Evolutionary conservation across 2,329 filamentous ascomycete genomes (phyloP), one percentile per base, ranked within the genome.

Genomic region (Mycosphaerelloides madeirae): DNA sequence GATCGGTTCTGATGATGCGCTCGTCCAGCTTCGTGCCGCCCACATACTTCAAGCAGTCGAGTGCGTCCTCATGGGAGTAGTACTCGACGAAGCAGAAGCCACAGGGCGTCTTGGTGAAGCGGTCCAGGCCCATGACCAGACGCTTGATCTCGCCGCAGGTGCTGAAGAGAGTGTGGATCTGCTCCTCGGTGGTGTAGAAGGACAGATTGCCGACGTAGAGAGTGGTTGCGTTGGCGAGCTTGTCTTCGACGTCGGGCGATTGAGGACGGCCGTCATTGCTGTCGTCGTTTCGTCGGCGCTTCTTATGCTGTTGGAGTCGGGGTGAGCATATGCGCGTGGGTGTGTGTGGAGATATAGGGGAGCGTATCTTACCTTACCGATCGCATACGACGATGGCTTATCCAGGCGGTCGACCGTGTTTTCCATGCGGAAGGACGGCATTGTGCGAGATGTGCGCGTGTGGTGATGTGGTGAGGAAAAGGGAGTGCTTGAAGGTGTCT

Each of bases 41-140:
- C 61, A 98, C 84, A 66, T 97, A 98, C 71, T 97, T 98, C 83
- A 98, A 84, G 70, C 91, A 97, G 67, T 98, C 93, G 38, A 98
- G 78, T 7, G 93, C 93, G 67, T 98, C 93, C 64, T 95, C 85
- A 67, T 97, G 93, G 22, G 84, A 96, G 74, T 96, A 97, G 73
- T 98, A 98, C 71, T 98, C 93, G 62, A 98, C 93, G 64, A 98
- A 98, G 76, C 93, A 98, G 76, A 98, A 98, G 31, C 93, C 93
- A 69, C 93, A 98, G 1, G 93, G 93, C 1, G 93, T 98, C 74
- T 98, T 98, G 69, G 85, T 86, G 75, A 93, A 95, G 46, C 93
- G 85, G 66, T 98, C 93, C 41, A 98, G 81, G 38, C 93, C 93
- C 93, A 98, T 98, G 54, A 98, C 81, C 37, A 98, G 80, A 20